Evolutionary conservation across 169 alveolate species (phyloP), one percentile per base, ranked within the genome.

Genomic region (Eimeria necatrix): DNA sequence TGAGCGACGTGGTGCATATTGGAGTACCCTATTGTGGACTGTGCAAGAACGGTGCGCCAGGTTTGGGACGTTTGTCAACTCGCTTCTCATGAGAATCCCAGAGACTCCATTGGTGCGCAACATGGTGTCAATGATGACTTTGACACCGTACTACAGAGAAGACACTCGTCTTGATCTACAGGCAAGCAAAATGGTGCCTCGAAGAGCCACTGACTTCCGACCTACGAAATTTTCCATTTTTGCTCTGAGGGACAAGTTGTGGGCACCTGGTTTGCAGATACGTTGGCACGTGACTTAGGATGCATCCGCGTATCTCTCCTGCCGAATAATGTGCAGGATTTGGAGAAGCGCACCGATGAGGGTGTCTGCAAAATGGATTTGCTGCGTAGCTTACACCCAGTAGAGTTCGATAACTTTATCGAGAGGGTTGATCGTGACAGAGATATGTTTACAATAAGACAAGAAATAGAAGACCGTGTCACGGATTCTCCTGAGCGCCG

Each of bases 321-420:
- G 74, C 61, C 73, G 14, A 12, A 20, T 3, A 14, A 6, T 74
- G 53, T 20, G 0, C 80, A 83, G 93, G 95, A 83, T 16, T 76
- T 81, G 68, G 95, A 83, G 76, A 83, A 93, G 32, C 93, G 93
- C 18, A 93, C 93, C 32, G 90, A 93, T 22, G 95, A 93, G 80
- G 95, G 95, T 4, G 93, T 93, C n/a, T 81, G 93, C 93, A 93
- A 93, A 80, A 93, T 93, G 93, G 95, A 93, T 68, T 51, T 93
- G 68, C 95, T 93, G 14, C 93, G 95, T 41, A 83, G 90, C 24
- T 51, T 93, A 16, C 93, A 93, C 41, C 95, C 93, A 3, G 68
- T 22, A 16, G 95, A 93, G n/a, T 64, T 93, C 56, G 89, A 93
- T 26, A 64, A 93, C 32, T 93, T 93, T 51, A 88, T 93, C 24